Conservation (phyloP, 257 asterid genomes). For the Solanum chiquidenum region DNA sequence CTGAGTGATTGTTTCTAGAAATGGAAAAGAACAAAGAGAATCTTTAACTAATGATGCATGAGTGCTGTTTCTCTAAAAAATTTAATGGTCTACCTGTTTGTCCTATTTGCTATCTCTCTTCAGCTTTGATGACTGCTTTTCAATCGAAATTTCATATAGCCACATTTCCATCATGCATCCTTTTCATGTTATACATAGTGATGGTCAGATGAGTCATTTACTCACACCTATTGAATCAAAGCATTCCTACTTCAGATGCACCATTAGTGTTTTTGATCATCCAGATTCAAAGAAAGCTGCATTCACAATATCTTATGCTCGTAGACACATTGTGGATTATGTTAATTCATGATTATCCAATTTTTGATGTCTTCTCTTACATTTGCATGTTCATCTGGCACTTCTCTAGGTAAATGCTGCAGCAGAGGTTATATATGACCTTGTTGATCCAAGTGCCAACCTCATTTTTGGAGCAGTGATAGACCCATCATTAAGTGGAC, state of each 20-base stretch:
- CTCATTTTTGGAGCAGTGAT: slow-evolving; percentile 90
- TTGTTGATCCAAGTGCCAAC: slow-evolving; percentile 96
- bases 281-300: neutral
- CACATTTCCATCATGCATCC: neutral
- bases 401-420: slow-evolving; percentile 74
- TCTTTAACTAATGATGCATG: neutral
- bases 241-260: neutral
- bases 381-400: neutral
- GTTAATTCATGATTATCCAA: neutral
- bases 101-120: neutral
- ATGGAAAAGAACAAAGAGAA: neutral
- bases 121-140: neutral
- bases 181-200: neutral
- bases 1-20: neutral
- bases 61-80: neutral
- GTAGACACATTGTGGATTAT: neutral
- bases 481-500: slow-evolving; percentile 84
- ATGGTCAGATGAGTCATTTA: neutral
- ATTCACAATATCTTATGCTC: neutral
- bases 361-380: neutral
- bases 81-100: neutral
- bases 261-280: neutral
- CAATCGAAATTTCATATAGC: neutral
- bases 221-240: neutral
- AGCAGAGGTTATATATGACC: slow-evolving; percentile 91